A percentile compares a stretch with the other conserved stretches of the same genome.
These are phyloP conservation scores for Epichloe uncinata DNA, from an alignment of 2,329 filamentous ascomycete species.

Conservation along the genomic window DNA sequence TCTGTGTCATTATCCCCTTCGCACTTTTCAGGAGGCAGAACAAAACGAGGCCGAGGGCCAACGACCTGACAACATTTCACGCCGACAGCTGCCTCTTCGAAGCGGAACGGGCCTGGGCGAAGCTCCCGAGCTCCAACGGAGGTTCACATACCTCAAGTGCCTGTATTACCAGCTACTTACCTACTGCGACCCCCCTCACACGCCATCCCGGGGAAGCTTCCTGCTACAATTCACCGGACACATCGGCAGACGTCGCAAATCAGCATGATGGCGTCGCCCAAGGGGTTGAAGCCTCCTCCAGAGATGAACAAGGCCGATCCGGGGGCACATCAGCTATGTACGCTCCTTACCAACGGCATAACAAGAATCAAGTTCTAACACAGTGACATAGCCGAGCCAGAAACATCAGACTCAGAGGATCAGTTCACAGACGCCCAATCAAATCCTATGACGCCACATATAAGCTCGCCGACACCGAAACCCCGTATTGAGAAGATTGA, in stretches of 20 bases:
- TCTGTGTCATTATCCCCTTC: neutral
- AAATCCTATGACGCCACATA: slow-evolving; percentile 27
- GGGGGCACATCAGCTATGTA: slow-evolving; percentile 48
- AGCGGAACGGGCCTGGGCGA: neutral
- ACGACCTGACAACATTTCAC: neutral
- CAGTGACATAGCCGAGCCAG: slow-evolving; percentile 21
- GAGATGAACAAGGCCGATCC: slow-evolving; percentile 32
- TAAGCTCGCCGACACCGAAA: slow-evolving; percentile 40
- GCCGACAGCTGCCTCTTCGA: neutral
- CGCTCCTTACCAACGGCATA: slow-evolving; percentile 3
- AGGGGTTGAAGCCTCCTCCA: slow-evolving; percentile 20
- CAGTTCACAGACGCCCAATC: slow-evolving; percentile 57
- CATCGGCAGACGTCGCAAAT: neutral
- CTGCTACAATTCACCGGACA: neutral
- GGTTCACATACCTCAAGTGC: neutral
- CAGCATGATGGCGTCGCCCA: slow-evolving; percentile 16
- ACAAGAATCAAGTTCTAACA: slow-evolving; percentile 12
- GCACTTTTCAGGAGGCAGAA: too few species aligned
- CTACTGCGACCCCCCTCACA: too few species aligned
- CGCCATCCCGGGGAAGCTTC: neutral
- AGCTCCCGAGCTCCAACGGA: neutral
- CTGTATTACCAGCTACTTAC: neutral
- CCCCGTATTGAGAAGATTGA: slow-evolving; percentile 47
- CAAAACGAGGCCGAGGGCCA: neutral
- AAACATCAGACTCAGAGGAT: slow-evolving; percentile 50